Base-by-base conservation (phyloP, 768 basidiomycete genomes). In the Hysterangium stoloniferum region DNA sequence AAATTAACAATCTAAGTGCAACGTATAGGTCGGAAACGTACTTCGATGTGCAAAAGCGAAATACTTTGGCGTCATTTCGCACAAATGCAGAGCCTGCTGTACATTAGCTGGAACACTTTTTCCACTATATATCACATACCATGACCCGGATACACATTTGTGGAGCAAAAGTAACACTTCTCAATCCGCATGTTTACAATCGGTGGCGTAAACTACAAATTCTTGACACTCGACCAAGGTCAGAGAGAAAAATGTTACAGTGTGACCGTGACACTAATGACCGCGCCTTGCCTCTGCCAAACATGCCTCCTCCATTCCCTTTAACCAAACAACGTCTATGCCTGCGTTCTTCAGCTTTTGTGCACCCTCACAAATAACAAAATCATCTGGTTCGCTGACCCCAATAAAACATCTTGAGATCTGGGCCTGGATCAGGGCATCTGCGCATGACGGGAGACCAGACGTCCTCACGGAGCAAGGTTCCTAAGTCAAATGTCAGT, bases 161-260 rank as follows among this genome's bases (percentile, higher is more conserved):
- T 89, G 28, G 92, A 96, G 72, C 95, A 99, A 67, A 99, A 98
- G 65, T 95, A 97, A 65, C 95, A 98, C 74, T 94, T 94, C 72
- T 96, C 95, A 56, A 97, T 86, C 61, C 92, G 80, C 93, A 96
- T 94, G n/a, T n/a, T n/a, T 59, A 62, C 45, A 1, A 36, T 17
- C 20, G 22, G 4, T 45, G 2, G 19, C 40, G 6, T 35, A 19
- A 35, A 12, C 28, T 41, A 3, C 20, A 13, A 12, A 11, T n/a
- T n/a, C n/a, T n/a, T n/a, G n/a, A n/a, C n/a, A n/a, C n/a, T n/a
- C n/a, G n/a, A n/a, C n/a, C n/a, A n/a, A n/a, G n/a, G n/a, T n/a
- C 40, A 9, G 40, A 41, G 4, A 41, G 9, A 41, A 22, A 25
- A 41, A 12, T 17, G 40, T 41, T 25, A 41, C 40, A 12, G 11